Evolutionary conservation across 2,329 filamentous ascomycete species (phyloP).

Genomic region (Nothophoma quercina): DNA sequence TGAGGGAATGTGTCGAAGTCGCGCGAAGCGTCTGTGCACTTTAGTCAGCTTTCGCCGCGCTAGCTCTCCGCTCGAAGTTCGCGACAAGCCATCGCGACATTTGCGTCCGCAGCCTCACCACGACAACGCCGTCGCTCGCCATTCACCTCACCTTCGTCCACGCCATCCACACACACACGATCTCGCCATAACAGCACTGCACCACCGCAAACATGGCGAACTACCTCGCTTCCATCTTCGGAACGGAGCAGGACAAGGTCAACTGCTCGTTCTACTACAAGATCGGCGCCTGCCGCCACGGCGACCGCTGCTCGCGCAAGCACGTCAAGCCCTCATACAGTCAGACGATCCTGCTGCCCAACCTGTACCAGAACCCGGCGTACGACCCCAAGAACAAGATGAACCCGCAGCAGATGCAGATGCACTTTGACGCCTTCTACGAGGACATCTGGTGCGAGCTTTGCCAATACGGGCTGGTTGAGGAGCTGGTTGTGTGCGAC

Average conservation of each 20-base stretch:
- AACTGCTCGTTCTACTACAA: conserved; percentile 99
- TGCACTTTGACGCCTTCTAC: conserved; percentile 99
- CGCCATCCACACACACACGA: neutral
- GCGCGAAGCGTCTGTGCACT: conserved; percentile 17
- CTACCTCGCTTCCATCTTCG: conserved; percentile 99
- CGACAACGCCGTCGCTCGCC: conserved; percentile 5
- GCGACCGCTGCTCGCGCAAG: conserved; percentile 96
- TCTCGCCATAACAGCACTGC: neutral
- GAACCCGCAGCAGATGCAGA: conserved; percentile 94
- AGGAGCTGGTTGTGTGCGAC: conserved; percentile 98
- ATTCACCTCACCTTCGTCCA: neutral
- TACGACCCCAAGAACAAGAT: conserved; percentile 98
- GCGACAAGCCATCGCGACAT: conserved; percentile 28
- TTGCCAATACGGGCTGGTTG: conserved; percentile 95
- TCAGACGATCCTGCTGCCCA: conserved; percentile 96
- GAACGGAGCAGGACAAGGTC: conserved; percentile 98
- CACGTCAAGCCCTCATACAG: conserved; percentile 99
- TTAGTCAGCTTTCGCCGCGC: conserved; percentile 19
- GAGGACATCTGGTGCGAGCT: conserved; percentile 99
- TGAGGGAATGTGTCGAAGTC: conserved; percentile 10
- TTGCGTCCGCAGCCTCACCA: conserved; percentile 18
- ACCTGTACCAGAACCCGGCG: conserved; percentile 98
- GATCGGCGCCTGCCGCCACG: conserved; percentile 97
- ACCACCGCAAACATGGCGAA: conserved; percentile 75
- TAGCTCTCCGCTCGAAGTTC: conserved; percentile 21